These are phyloP conservation scores for Aspergillus biplanus DNA, from an alignment of 495 filamentous ascomycete genomes.

Conservation along the genomic window DNA sequence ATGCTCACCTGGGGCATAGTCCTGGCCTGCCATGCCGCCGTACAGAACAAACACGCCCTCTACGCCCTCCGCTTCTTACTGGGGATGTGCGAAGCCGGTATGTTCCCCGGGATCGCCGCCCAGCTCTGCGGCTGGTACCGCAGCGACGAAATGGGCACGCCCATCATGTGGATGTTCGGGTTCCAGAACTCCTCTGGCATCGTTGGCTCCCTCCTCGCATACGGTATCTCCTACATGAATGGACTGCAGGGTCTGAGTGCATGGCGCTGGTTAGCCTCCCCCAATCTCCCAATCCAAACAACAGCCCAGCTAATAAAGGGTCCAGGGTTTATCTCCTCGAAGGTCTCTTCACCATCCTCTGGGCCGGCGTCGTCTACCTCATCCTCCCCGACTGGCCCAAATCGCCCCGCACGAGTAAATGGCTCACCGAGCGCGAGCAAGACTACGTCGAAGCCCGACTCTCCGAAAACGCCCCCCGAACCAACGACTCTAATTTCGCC, in stretches of 20 bases:
- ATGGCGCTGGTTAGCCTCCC: conserved; percentile 37
- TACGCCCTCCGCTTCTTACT: conserved; percentile 40
- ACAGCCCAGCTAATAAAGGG: not conserved
- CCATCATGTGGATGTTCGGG: conserved; percentile 35
- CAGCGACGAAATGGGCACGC: conserved; percentile 40
- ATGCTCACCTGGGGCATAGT: conserved; percentile 43
- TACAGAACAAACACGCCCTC: conserved; percentile 34
- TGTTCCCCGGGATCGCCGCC: conserved; percentile 41
- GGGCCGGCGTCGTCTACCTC: conserved; percentile 34
- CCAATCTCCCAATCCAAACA: not conserved
- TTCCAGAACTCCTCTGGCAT: conserved; percentile 36
- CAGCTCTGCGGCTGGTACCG: conserved; percentile 45
- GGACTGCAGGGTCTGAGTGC: conserved; percentile 34
- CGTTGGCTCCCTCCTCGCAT: conserved; percentile 36
- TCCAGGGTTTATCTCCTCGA: conserved; percentile 40
- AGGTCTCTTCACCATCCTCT: conserved; percentile 42
- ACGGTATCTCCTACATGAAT: conserved; percentile 39
- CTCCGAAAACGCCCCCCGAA: conserved; percentile 41
- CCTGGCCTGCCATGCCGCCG: conserved; percentile 39
- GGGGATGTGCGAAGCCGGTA: conserved; percentile 42
- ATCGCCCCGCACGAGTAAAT: conserved; percentile 29
- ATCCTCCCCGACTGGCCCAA: conserved; percentile 42
- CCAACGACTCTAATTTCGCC: conserved; percentile 36
- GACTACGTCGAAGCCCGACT: conserved; percentile 45
- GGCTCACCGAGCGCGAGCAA: conserved; percentile 46